Conservation (phyloP, 2,329 filamentous ascomycete genomes). For the Blastomyces gilchristii region DNA sequence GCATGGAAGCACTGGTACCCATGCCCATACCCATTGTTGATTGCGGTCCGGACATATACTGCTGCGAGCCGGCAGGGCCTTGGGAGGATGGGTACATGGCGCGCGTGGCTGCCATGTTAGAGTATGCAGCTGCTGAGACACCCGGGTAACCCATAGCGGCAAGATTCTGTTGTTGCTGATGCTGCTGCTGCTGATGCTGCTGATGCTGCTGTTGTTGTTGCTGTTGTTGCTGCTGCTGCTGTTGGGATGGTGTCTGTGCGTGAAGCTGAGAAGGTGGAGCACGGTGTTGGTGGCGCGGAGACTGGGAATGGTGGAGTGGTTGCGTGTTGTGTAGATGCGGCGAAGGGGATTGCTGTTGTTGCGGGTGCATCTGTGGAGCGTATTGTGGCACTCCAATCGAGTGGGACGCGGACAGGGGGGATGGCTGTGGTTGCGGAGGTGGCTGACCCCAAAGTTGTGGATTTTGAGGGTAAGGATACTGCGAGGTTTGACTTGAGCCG, state of each 20-base stretch:
- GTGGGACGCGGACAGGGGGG: slow-evolving; percentile 37
- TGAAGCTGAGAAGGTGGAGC: slow-evolving; percentile 25
- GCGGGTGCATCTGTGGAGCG: slow-evolving; percentile 32
- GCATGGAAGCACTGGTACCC: slow-evolving; percentile 26
- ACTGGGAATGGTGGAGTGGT: slow-evolving; percentile 31
- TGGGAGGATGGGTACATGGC: slow-evolving; percentile 32
- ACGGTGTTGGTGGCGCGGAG: slow-evolving; percentile 29
- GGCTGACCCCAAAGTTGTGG: slow-evolving; percentile 52
- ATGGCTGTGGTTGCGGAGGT: slow-evolving; percentile 47
- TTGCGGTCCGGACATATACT: slow-evolving; percentile 26
- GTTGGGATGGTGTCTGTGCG: slow-evolving; percentile 26
- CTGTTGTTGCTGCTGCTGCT: slow-evolving; percentile 17
- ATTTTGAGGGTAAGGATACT: slow-evolving; percentile 44
- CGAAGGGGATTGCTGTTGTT: slow-evolving; percentile 29
- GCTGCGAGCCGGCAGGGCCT: slow-evolving; percentile 24
- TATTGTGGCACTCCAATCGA: slow-evolving; percentile 34
- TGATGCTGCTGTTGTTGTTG: slow-evolving; percentile 21
- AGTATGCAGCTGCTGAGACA: slow-evolving; percentile 25
- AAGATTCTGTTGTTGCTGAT: slow-evolving; percentile 27
- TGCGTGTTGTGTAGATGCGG: slow-evolving; percentile 26
- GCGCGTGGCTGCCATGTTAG: slow-evolving; percentile 24
- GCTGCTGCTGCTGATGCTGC: slow-evolving; percentile 10
- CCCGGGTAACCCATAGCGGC: slow-evolving; percentile 28
- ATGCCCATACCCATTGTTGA: slow-evolving; percentile 28
- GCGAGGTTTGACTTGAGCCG: slow-evolving; percentile 35